These are phyloP conservation scores for Plantago coronopus DNA, from an alignment of 305 asterid genomes.

Conservation along the genomic window DNA sequence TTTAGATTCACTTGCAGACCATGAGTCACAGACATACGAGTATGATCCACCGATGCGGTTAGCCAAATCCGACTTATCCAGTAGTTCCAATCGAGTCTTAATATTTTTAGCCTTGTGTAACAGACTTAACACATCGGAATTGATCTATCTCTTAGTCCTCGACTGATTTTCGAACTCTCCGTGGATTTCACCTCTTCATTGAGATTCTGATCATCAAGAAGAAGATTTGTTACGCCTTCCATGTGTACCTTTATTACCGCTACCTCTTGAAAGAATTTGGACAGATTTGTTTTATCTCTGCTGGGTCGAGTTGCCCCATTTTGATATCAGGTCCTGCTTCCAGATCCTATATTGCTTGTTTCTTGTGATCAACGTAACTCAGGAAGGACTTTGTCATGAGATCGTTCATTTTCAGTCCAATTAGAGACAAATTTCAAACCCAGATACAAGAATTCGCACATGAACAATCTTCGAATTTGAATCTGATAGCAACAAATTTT, in stretches of 20 bases:
- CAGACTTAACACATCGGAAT: conserved; percentile 50
- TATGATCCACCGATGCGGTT: conserved; percentile 60
- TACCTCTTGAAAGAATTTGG: conserved; percentile 58
- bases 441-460: too few species aligned
- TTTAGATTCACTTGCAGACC: conserved; percentile 59
- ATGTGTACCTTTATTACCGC: conserved; percentile 48
- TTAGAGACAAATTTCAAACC: too few species aligned
- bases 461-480: too few species aligned
- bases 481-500: too few species aligned
- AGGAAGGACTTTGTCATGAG: conserved; percentile 68
- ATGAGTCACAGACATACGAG: conserved; percentile 59
- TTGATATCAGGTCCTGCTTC: conserved; percentile 50
- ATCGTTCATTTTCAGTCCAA: conserved; percentile 60
- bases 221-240: conserved; percentile 61
- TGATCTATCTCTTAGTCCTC: conserved; percentile 58
- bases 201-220: conserved; percentile 57
- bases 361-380: conserved; percentile 73
- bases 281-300: conserved; percentile 45
- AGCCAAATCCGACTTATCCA: conserved; percentile 50
- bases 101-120: conserved; percentile 54
- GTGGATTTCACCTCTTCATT: conserved; percentile 45
- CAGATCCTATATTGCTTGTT: conserved; percentile 58
- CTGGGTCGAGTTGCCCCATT: conserved; percentile 56
- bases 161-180: conserved; percentile 47
- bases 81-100: conserved; percentile 50